Conservation (phyloP, 2,329 filamentous ascomycete species). For the Aspergillus sp. region DNA sequence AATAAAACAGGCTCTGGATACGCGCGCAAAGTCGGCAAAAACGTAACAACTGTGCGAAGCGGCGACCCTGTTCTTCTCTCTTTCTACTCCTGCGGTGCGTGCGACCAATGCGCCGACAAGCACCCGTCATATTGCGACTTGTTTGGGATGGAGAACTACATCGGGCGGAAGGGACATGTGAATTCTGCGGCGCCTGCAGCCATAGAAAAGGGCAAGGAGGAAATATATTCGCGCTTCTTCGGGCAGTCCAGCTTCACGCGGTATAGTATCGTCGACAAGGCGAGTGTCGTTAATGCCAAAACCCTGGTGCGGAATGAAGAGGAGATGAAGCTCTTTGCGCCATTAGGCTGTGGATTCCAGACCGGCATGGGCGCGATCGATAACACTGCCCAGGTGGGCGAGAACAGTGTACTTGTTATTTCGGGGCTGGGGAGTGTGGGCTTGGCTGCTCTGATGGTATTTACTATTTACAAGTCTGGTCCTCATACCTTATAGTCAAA, state of each 20-base stretch:
- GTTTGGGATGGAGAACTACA: constrained; percentile 14
- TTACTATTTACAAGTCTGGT: background rate
- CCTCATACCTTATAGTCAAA: no score
- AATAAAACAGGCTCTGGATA: constrained; percentile 19
- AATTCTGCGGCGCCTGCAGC: no score
- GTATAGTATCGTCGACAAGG: constrained; percentile 20
- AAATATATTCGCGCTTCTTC: constrained; percentile 21
- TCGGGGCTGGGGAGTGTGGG: constrained; percentile 51
- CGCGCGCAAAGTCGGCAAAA: constrained; percentile 13
- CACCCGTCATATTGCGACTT: constrained; percentile 31
- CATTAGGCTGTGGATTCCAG: constrained; percentile 32
- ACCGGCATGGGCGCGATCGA: constrained; percentile 36
- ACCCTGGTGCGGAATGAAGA: constrained; percentile 17
- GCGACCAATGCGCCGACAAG: constrained; percentile 27
- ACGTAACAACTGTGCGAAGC: constrained; percentile 12
- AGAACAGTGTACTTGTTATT: constrained; percentile 41
- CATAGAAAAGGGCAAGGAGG: no score
- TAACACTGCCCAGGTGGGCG: constrained; percentile 40
- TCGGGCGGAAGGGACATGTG: constrained; percentile 1
- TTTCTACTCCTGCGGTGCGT: constrained; percentile 35
- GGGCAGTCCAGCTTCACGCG: constrained; percentile 32
- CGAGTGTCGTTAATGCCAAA: constrained; percentile 18
- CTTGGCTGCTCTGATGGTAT: constrained; percentile 46
- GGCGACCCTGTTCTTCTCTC: constrained; percentile 35
- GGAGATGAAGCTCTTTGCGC: constrained; percentile 24